A percentile compares a stretch with the other conserved stretches of the same genome.
Evolutionary conservation across 2,329 filamentous ascomycete species (phyloP).

Genomic region (Botrytis byssoidea): DNA sequence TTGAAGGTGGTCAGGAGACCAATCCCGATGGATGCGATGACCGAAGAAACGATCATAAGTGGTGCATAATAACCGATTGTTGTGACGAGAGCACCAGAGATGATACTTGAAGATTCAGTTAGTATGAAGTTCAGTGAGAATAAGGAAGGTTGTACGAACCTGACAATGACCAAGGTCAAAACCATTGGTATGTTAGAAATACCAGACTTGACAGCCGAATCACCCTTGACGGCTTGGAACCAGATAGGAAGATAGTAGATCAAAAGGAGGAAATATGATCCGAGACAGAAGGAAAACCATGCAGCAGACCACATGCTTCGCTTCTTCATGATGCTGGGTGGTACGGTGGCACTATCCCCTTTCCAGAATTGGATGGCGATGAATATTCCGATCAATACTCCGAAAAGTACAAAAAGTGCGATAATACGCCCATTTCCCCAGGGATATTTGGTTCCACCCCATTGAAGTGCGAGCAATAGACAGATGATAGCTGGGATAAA

Average conservation of each 20-base stretch:
- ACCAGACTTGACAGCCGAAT: constrained; percentile 45
- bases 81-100: constrained; percentile 7
- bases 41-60: constrained; percentile 53
- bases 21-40: constrained; percentile 43
- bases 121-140: constrained; percentile 21
- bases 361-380: constrained; percentile 42
- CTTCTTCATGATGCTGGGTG: constrained; percentile 42
- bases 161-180: constrained; percentile 37
- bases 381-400: constrained; percentile 37
- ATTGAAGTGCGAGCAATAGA: constrained; percentile 44
- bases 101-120: neutral
- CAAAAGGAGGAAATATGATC: constrained; percentile 41
- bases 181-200: constrained; percentile 43
- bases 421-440: constrained; percentile 41
- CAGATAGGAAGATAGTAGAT: constrained; percentile 50
- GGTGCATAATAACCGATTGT: constrained; percentile 46
- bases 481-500: constrained; percentile 42
- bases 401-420: constrained; percentile 39
- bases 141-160: constrained; percentile 20
- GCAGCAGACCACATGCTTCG: constrained; percentile 41
- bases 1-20: constrained; percentile 55
- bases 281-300: constrained; percentile 41
- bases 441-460: constrained; percentile 41
- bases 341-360: constrained; percentile 43
- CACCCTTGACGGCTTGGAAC: constrained; percentile 48